Base-by-base conservation (phyloP, 257 asterid genomes). In the Scutellaria minor region DNA sequence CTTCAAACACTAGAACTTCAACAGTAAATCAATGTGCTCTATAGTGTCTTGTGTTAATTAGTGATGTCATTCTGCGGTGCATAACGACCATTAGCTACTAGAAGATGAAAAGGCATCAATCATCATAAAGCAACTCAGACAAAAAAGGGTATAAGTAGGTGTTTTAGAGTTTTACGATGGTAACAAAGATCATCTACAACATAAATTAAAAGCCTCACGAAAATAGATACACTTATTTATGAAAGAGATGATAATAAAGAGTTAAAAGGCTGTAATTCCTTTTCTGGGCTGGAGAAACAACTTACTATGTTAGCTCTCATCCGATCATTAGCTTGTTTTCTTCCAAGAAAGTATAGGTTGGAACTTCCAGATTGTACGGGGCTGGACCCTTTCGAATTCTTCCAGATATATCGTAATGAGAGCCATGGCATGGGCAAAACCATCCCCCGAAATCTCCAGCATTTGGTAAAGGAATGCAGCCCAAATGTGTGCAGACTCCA, bases 381-480 rank as follows among this genome's bases (percentile, higher is more conserved):
- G 92, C 90, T 2, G 95, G 92, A n/a, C 95, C 95, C 71, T 83
- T 86, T 44, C 95, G 85, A 63, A 86, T 88, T 68, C 95, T 86
- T 55, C 95, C 95, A 41, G 88, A 88, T 64, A 88, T 86, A 70
- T 88, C 92, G 6, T 88, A 84, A 56, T 88, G 90, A 10, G 95
- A 88, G 5, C 91, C 95, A 61, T 88, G 91, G 84, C 91, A 88
- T 7, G 91, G 91, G 73, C 95, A 88, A 72, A 88, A 88, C 92
- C 95, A 88, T 13, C 95, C 90, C n/a, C 95, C 92, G 67, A 73
- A 88, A 48, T 88, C 95, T 73, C 92, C 95, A 15, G 95, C 90
- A 88, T 88, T 88, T 18, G 95, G 95, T 44, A 88, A 78, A 9
- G 92, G 92, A 20, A 88, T 85, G 77, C 95, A 88, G 14, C 95